A percentile compares a stretch with the other conserved stretches of the same genome.
Conservation (phyloP, 371 early-diverging fungal species). For the Actinomucor elegans region DNA sequence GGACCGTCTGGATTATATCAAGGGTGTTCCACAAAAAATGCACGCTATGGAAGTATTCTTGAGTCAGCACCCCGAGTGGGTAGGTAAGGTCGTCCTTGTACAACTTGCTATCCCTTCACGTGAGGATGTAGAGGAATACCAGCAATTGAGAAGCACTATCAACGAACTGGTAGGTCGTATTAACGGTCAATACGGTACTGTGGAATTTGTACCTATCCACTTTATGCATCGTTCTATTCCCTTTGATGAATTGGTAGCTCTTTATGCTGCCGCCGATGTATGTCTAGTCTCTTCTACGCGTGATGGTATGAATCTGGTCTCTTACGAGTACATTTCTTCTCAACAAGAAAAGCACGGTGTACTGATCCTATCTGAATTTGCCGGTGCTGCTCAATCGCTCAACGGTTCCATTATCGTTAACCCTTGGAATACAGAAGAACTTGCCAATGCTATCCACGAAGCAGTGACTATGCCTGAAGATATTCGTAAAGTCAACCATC, state of each 20-base stretch:
- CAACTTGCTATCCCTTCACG: slow-evolving; percentile 99
- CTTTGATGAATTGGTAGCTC: slow-evolving; percentile 94
- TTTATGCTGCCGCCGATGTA: slow-evolving; percentile 96
- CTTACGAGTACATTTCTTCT: slow-evolving; percentile 97
- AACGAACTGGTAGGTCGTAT: slow-evolving; percentile 96
- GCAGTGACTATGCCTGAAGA: slow-evolving; percentile 93
- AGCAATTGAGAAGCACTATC: slow-evolving; percentile 85
- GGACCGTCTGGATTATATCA: slow-evolving; percentile 99
- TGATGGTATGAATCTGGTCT: slow-evolving; percentile 99
- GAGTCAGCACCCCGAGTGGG: slow-evolving; percentile 88
- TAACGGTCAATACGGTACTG: slow-evolving; percentile 91
- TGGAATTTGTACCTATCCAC: slow-evolving; percentile 98
- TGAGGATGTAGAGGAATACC: slow-evolving; percentile 97
- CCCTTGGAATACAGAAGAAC: slow-evolving; percentile 98
- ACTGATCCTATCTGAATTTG: slow-evolving; percentile 97
- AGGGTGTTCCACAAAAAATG: slow-evolving; percentile 99
- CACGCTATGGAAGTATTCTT: slow-evolving; percentile 96
- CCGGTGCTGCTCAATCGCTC: slow-evolving; percentile 98
- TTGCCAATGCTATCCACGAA: slow-evolving; percentile 87
- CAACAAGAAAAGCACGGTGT: slow-evolving; percentile 95
- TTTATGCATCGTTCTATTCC: slow-evolving; percentile 96
- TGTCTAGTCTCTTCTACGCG: slow-evolving; percentile 97
- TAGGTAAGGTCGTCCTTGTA: slow-evolving; percentile 92
- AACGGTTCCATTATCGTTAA: slow-evolving; percentile 97
- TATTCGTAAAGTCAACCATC: slow-evolving; percentile 79